These are phyloP conservation scores for Samsoniella hepiali DNA, from an alignment of 2,329 filamentous ascomycete genomes.

Conservation along the genomic window DNA sequence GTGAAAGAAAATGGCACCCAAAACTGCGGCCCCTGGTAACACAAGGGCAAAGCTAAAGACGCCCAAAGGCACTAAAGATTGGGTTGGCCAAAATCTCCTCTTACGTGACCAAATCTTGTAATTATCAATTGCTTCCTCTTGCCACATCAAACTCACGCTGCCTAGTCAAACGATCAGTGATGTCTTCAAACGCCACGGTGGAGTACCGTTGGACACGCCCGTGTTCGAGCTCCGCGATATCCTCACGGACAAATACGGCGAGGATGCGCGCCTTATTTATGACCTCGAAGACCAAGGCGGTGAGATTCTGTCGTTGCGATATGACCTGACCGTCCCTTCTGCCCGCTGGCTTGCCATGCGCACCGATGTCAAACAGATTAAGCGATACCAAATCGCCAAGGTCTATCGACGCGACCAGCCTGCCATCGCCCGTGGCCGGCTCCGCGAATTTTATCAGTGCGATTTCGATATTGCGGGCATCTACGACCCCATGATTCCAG, in stretches of 20 bases:
- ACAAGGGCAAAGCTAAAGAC: conserved; percentile 64
- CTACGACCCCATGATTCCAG: conserved; percentile 88
- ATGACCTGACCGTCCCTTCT: conserved; percentile 86
- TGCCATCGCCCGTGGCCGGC: conserved; percentile 81
- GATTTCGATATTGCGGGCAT: conserved; percentile 90
- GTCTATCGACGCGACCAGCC: conserved; percentile 54
- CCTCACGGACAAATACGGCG: conserved; percentile 86
- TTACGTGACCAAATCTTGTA: conserved; percentile 76
- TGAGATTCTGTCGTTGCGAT: conserved; percentile 70
- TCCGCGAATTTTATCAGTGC: conserved; percentile 96
- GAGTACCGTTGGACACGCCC: conserved; percentile 72
- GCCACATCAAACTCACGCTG: neutral
- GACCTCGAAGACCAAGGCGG: conserved; percentile 83
- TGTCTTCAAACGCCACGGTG: conserved; percentile 82
- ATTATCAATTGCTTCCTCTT: neutral
- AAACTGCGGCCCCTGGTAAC: neutral
- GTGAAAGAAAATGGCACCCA: neutral
- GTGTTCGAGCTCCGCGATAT: conserved; percentile 88
- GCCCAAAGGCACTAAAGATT: conserved; percentile 88
- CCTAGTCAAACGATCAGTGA: conserved; percentile 56
- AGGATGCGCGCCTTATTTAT: conserved; percentile 90
- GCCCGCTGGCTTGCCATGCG: conserved; percentile 94
- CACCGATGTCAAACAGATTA: conserved; percentile 74
- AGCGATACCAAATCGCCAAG: conserved; percentile 93
- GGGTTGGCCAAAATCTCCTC: conserved; percentile 73